Evolutionary conservation across 2,329 filamentous ascomycete species (phyloP).

Genomic region (Plectosphaerella cucumerina): DNA sequence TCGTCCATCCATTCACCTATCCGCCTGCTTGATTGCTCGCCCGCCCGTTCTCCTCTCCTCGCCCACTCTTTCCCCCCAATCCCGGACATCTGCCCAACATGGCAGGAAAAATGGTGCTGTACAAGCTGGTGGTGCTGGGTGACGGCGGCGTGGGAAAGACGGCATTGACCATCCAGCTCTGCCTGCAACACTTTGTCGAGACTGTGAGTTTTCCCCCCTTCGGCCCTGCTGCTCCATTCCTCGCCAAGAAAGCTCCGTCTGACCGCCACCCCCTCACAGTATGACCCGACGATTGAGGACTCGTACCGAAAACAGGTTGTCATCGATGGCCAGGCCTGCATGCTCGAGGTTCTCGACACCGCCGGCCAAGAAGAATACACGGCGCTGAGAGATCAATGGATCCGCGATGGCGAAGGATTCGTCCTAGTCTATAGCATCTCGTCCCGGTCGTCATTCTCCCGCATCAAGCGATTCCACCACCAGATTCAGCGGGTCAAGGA

Average conservation of each 20-base stretch:
- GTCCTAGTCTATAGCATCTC: conserved; percentile 98
- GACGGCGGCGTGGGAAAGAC: conserved; percentile 95
- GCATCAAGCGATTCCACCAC: conserved; percentile 93
- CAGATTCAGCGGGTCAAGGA: conserved; percentile 98
- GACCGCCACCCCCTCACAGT: conserved; percentile 40
- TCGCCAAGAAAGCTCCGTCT: neutral
- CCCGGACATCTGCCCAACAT: conserved; percentile 42
- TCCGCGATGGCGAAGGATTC: conserved; percentile 94
- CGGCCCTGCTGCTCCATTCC: neutral
- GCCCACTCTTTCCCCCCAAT: neutral
- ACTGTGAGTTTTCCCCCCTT: conserved; percentile 52
- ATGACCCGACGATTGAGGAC: conserved; percentile 84
- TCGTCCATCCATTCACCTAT: neutral
- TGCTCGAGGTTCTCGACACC: conserved; percentile 96
- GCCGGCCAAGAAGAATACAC: conserved; percentile 99
- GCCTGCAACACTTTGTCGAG: conserved; percentile 97
- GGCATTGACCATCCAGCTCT: conserved; percentile 92
- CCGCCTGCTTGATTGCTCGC: neutral
- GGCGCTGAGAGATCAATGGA: conserved; percentile 95
- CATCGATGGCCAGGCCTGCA: conserved; percentile 95
- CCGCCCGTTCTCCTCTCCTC: neutral
- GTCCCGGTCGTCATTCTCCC: conserved; percentile 88
- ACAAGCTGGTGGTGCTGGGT: conserved; percentile 92
- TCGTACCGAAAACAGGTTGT: conserved; percentile 97
- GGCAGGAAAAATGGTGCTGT: conserved; percentile 92